These are phyloP conservation scores for Trichoderma aggressivum DNA, from an alignment of 2,329 filamentous ascomycete genomes.

Conservation along the genomic window DNA sequence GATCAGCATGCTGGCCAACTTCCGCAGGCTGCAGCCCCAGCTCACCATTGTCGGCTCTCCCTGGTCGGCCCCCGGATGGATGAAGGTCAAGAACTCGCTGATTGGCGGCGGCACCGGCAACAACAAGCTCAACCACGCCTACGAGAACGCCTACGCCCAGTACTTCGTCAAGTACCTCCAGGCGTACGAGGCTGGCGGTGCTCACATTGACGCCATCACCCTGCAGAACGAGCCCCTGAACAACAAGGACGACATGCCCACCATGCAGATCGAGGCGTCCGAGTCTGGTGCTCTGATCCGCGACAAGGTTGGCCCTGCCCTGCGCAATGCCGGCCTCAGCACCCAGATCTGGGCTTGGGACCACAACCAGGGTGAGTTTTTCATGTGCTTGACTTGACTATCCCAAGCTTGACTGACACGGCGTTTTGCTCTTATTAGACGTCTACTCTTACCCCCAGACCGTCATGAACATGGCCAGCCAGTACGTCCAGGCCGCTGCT, in stretches of 20 bases:
- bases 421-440: neutral
- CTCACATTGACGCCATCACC: constrained; percentile 40
- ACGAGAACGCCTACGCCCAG: constrained; percentile 34
- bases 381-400: neutral
- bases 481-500: constrained; percentile 34
- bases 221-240: constrained; percentile 45
- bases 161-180: constrained; percentile 43
- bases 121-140: constrained; percentile 37
- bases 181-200: constrained; percentile 35
- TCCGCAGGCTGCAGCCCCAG: constrained; percentile 34
- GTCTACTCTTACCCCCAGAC: constrained; percentile 34
- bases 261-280: constrained; percentile 38
- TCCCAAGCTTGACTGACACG: neutral
- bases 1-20: constrained; percentile 36
- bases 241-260: constrained; percentile 36
- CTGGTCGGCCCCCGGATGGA: constrained; percentile 42
- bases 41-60: constrained; percentile 38
- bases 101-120: constrained; percentile 32
- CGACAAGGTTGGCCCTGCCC: constrained; percentile 38
- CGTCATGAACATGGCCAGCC: constrained; percentile 34
- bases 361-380: constrained; percentile 33
- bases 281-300: constrained; percentile 38
- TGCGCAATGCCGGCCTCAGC: constrained; percentile 37
- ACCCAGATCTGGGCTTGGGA: constrained; percentile 47
- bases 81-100: constrained; percentile 38